phyloP scores from a whole-genome alignment of 148 eudicot species.

The Rhododendron simsii region DNA sequence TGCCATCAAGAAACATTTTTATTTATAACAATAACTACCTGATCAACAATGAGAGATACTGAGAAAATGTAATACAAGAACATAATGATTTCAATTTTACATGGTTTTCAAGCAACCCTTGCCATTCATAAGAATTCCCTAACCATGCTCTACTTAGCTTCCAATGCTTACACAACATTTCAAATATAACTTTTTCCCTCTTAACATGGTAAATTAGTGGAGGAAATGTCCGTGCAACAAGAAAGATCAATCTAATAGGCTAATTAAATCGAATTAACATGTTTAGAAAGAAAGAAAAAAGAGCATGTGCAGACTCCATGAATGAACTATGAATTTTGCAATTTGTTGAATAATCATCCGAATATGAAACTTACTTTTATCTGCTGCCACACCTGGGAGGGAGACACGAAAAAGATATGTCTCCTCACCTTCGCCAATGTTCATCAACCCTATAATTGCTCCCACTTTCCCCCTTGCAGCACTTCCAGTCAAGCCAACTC shows the following conservation, averaged over 20 bases:
- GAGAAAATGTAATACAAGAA: neutral
- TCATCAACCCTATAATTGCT: constrained; percentile 47
- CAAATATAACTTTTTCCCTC: neutral
- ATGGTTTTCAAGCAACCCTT: neutral
- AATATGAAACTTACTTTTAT: constrained; percentile 34
- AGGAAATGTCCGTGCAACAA: neutral
- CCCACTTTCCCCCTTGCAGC: constrained; percentile 58
- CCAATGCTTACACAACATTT: neutral
- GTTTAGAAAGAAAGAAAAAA: neutral
- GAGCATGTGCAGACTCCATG: neutral
- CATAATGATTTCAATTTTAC: neutral
- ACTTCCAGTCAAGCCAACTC: constrained; percentile 52
- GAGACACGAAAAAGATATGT: constrained; percentile 58
- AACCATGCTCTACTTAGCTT: neutral
- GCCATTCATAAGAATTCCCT: neutral
- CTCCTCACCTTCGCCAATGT: constrained; percentile 52
- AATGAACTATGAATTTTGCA: neutral
- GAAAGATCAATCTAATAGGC: neutral
- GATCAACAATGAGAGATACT: neutral
- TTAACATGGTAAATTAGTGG: neutral
- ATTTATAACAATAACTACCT: neutral
- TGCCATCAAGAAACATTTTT: neutral
- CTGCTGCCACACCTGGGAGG: constrained; percentile 69
- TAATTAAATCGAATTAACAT: neutral
- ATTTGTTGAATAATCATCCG: neutral